These are phyloP conservation scores for Mycena vulgaris DNA, from an alignment of 768 basidiomycete species.

Conservation along the genomic window DNA sequence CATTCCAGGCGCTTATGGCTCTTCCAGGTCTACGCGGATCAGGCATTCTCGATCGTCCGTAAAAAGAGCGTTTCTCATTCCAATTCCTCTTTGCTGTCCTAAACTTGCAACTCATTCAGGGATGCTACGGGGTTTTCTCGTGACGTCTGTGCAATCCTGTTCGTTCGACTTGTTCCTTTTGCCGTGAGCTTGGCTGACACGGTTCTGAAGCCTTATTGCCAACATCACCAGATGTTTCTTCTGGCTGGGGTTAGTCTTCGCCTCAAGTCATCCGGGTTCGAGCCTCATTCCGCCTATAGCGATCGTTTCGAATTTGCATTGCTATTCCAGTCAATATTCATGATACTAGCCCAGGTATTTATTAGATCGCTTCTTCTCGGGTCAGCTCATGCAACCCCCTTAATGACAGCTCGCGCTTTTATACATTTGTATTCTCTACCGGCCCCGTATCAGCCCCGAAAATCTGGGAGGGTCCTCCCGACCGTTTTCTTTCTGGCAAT, in stretches of 20 bases:
- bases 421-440: conserved; percentile 86
- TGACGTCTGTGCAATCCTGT: conserved; percentile 91
- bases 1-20: neutral
- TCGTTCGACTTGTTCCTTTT: conserved; percentile 41
- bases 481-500: conserved; percentile 89
- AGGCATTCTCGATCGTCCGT: conserved; percentile 83
- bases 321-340: conserved; percentile 85
- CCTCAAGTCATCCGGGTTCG: neutral
- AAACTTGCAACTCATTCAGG: conserved; percentile 53
- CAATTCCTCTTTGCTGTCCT: neutral
- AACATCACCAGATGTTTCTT: conserved; percentile 94
- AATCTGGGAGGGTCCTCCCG: conserved; percentile 71
- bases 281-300: conserved; percentile 44
- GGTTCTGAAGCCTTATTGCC: conserved; percentile 71
- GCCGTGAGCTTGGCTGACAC: conserved; percentile 13
- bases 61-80: conserved; percentile 68
- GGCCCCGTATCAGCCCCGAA: conserved; percentile 74
- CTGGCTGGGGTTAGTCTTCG: conserved; percentile 76
- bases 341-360: conserved; percentile 87
- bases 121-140: conserved; percentile 90
- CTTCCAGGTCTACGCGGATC: conserved; percentile 84
- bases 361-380: conserved; percentile 22
- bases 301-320: conserved; percentile 83
- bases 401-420: conserved; percentile 78
- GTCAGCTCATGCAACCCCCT: conserved; percentile 27